These are phyloP conservation scores for Cladosporium cucumerinum DNA, from an alignment of 2,329 filamentous ascomycete species.

Conservation along the genomic window DNA sequence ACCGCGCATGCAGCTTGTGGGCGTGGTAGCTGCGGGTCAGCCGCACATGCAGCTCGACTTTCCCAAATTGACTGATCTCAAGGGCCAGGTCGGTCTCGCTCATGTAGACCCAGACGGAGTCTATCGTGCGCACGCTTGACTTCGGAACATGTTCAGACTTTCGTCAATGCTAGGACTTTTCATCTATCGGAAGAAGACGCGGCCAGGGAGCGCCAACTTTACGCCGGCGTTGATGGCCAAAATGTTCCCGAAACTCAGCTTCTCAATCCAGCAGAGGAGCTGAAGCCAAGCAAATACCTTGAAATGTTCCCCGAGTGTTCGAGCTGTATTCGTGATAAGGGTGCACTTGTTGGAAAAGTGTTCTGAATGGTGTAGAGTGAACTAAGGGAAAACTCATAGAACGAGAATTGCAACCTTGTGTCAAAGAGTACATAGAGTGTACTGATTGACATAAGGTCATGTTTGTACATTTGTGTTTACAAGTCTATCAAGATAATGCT, in stretches of 20 bases:
- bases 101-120: neutral
- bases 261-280: neutral
- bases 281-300: neutral
- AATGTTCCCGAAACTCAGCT: neutral
- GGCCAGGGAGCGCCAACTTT: neutral
- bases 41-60: too few species aligned
- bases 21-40: too few species aligned
- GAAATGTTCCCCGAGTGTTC: neutral
- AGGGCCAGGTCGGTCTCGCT: neutral
- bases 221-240: neutral
- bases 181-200: neutral
- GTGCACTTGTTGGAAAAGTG: neutral
- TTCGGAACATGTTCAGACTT: neutral
- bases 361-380: too few species aligned
- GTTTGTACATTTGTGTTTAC: neutral
- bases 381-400: neutral
- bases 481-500: neutral
- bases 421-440: neutral
- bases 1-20: too few species aligned
- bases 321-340: neutral
- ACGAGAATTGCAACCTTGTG: neutral
- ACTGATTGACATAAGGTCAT: neutral
- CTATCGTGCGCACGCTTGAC: conserved; percentile 8
- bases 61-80: neutral
- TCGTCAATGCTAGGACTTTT: neutral